Evolutionary conservation across 305 asterid genomes (phyloP).

Genomic region (Coffea humblotiana): DNA sequence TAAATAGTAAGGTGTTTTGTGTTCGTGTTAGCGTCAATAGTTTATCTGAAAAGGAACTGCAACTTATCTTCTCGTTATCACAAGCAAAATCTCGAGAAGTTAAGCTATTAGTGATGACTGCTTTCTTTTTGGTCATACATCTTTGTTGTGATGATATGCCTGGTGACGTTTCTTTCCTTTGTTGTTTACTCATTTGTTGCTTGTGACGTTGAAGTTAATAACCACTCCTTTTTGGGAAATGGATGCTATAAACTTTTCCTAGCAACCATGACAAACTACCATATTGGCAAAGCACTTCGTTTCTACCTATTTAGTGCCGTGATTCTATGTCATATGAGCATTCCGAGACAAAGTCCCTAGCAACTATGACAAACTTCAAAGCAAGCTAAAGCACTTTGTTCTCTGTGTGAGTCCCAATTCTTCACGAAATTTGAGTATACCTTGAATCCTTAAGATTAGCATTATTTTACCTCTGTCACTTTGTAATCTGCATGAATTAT

Average conservation of each 20-base stretch:
- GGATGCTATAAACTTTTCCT: neutral
- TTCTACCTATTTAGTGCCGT: no score
- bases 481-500: neutral
- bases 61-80: neutral
- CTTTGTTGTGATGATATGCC: neutral
- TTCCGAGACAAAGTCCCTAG: no score
- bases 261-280: no score
- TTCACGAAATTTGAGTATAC: neutral
- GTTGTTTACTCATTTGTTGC: neutral
- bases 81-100: neutral
- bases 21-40: no score
- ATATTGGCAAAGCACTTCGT: no score
- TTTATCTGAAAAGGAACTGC: neutral
- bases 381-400: neutral
- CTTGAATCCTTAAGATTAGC: neutral
- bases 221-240: neutral
- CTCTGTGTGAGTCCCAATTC: neutral
- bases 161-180: neutral
- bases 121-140: neutral
- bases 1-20: no score
- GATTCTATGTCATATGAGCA: no score
- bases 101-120: no score
- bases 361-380: neutral
- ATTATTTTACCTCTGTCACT: neutral
- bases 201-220: neutral